Base-by-base conservation (phyloP, 108 stramenopile species). In the Conticribra guillardii region DNA sequence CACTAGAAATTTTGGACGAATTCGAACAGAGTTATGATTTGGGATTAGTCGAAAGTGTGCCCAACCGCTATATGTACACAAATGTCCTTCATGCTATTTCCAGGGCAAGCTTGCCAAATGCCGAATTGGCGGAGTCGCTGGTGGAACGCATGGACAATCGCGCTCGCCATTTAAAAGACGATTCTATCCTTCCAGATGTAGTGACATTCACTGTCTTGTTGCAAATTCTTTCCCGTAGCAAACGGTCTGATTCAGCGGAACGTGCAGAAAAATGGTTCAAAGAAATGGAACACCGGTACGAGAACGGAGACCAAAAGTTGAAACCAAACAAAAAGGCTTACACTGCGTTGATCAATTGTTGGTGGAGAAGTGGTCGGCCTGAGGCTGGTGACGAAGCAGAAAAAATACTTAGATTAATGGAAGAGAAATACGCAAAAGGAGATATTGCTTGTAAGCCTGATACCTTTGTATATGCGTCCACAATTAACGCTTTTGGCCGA, bases 251-350 rank as follows among this genome's bases (percentile, higher is more conserved):
- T 33, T 31, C 64, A 9, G 57, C 62, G 14, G 47, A 67, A 24
- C 65, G 37, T 0, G 79, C 79, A 21, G 37, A 72, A 29, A 54
- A 67, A 48, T 79, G 79, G 79, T 72, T 79, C 37, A 53, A 60
- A n/a, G 60, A 68, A 44, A 79, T 79, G 79, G 66, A 71, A 30
- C 21, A 19, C 2, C 54, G 21, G 21, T 70, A 69, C 33, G 31
- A 22, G 9, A 48, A 77, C 23, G 76, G 76, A 34, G 49, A 77
- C 46, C 17, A 31, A 47, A 41, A 37, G 3, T 26, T 55, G n/a
- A 79, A 60, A 55, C 79, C 79, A 21, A 72, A 79, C 58, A 79
- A 61, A 68, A 51, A 72, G 45, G 62, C 71, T 22, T 79, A 71
- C 60, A 79, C 66, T 1, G 65, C 79, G 1, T 44, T 79, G 34